A percentile compares a stretch with the other conserved stretches of the same genome.
Evolutionary conservation across 192 early-diverging fungal genomes (phyloP).

Genomic region (Linderina pennispora): DNA sequence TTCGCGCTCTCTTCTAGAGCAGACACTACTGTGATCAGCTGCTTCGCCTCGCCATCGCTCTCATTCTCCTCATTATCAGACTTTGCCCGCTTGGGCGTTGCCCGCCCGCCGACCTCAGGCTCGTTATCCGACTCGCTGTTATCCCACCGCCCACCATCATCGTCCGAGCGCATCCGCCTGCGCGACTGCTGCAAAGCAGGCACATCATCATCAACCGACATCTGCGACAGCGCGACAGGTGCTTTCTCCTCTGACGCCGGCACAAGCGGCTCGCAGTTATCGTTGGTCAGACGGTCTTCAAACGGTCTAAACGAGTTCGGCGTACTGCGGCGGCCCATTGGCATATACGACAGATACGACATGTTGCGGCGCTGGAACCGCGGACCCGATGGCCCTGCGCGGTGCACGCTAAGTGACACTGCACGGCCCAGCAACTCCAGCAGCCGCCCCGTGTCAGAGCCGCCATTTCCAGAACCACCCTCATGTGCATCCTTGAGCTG

Average conservation of each 20-base stretch:
- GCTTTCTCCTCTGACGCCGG: not conserved
- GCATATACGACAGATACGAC: conserved; percentile 26
- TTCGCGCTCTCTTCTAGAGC: not conserved
- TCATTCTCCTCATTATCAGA: conserved; percentile 34
- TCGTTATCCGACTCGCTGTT: conserved; percentile 12
- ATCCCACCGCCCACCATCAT: conserved; percentile 4
- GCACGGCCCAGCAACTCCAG: conserved; percentile 29
- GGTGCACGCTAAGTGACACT: conserved; percentile 21
- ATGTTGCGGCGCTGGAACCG: conserved; percentile 18
- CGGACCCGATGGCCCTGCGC: conserved; percentile 7
- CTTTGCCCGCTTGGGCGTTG: conserved; percentile 29
- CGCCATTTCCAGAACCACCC: not conserved
- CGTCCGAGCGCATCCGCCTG: not conserved
- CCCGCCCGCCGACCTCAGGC: conserved; percentile 1
- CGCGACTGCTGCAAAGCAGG: not conserved
- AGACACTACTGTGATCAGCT: not conserved
- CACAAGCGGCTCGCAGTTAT: conserved; percentile 27
- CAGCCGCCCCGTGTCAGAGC: conserved; percentile 8
- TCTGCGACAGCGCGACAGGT: not conserved
- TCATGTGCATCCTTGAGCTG: conserved; percentile 11
- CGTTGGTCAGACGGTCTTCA: conserved; percentile 25
- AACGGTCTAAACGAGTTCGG: conserved; percentile 27
- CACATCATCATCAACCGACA: not conserved
- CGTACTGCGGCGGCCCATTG: conserved; percentile 11
- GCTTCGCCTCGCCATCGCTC: conserved; percentile 16